phyloP scores from a whole-genome alignment of 176 grass and related monocot species.

The Pharus latifolius region DNA sequence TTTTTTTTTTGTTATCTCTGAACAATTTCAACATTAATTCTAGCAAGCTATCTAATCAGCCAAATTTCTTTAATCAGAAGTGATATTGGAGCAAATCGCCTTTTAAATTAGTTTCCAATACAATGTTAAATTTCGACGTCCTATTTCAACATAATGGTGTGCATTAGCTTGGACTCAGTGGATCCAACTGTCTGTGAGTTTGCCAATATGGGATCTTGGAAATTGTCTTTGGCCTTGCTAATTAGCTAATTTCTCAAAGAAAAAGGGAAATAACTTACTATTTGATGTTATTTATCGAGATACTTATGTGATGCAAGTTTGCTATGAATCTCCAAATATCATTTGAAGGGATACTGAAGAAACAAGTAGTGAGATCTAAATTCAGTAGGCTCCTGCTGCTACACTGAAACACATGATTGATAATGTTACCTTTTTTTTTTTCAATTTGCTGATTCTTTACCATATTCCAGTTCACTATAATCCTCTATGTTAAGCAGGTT shows the following conservation, averaged over 20 bases:
- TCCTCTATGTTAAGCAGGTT: slow-evolving; percentile 40
- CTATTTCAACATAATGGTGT: background rate
- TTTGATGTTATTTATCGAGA: background rate
- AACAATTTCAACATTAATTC: background rate
- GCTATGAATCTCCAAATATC: background rate
- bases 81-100: background rate
- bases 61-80: background rate
- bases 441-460: background rate
- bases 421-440: background rate
- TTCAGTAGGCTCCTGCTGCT: background rate
- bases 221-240: background rate
- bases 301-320: background rate
- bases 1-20: background rate
- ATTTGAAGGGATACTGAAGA: background rate
- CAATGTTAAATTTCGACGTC: background rate
- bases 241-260: background rate
- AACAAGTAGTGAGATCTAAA: slow-evolving; percentile 1
- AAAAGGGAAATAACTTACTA: background rate
- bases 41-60: background rate
- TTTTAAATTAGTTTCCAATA: background rate
- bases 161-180: background rate
- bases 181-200: background rate
- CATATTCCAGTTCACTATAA: slow-evolving; percentile 3
- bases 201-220: background rate
- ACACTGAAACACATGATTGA: background rate